Evolutionary conservation across 352 stramenopile genomes (phyloP), one percentile per base, ranked within the genome.

Genomic region (Phytopythium mirpurense): DNA sequence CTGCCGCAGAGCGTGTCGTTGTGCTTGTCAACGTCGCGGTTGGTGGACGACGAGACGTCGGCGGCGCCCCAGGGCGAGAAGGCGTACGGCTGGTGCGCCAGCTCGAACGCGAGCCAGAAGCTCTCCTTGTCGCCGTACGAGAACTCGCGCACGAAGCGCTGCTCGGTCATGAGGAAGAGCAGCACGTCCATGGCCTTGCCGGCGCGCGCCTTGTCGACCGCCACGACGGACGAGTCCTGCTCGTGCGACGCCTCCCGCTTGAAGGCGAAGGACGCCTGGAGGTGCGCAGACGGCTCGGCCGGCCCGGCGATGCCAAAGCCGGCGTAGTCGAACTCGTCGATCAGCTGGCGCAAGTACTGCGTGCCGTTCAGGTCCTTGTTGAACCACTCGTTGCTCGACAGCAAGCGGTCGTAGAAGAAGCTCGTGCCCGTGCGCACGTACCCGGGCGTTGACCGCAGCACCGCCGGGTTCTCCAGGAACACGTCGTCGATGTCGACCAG

Each of bases 341-440:
- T 54, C 29, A 69, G 61, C 46, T 67, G 54, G 2, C 48, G 47
- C 51, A 87, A 48, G 31, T 84, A 83, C 21, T 68, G 63, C 54
- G 56, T 60, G 10, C 59, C 50, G 54, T 69, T 62, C 15, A 55
- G 43, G n/a, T 55, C 65, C 48, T 81, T 72, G 44, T 82, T 57
- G 47, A 75, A 85, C 11, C 70, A 68, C 29, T 74, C 53, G 48
- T 63, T 63, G 31, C 59, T 35, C 18, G 46, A 48, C 51, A 76
- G 67, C 27, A 85, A 71, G 24, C 70, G 78, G 52, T 89, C 75
- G 62, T 81, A 90, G 65, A 76, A 86, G 56, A 86, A 86, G 8
- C 68, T 72, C 2, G 75, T 83, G 42, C 72, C 75, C 8, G 67
- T 83, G 21, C 18, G 41, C 19, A 27, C 56, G 61, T 86, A 86